Percentiles rank a stretch among this genome's conserved stretches.
Conservation (phyloP, 495 filamentous ascomycete species). For the Trichoderma asperelloides region DNA sequence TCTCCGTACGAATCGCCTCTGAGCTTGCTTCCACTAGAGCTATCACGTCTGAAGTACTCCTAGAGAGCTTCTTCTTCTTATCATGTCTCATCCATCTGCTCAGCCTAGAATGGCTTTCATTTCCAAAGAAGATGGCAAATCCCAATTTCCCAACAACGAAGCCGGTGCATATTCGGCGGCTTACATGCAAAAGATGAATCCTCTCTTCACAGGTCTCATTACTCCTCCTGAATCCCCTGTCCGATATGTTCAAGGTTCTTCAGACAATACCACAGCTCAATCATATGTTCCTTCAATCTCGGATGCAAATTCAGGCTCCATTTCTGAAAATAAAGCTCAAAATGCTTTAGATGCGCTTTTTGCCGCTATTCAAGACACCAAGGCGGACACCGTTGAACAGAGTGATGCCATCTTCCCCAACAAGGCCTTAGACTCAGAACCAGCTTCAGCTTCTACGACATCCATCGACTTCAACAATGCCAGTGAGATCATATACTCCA, state of each 20-base stretch:
- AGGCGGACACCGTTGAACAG: not conserved
- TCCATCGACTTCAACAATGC: not conserved
- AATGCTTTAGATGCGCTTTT: not conserved
- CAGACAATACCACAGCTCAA: not conserved
- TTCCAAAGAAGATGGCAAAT: not conserved
- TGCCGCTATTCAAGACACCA: not conserved
- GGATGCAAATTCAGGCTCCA: not conserved
- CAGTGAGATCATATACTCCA: constrained; percentile 1
- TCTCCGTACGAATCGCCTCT: not conserved
- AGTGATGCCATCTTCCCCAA: not conserved
- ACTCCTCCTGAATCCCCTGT: not conserved
- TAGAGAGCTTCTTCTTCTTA: not conserved
- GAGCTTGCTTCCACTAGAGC: not conserved
- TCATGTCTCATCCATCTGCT: not conserved
- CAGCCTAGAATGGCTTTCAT: not conserved
- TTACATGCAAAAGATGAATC: constrained; percentile 1
- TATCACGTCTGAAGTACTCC: not conserved
- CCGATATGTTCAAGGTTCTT: not conserved
- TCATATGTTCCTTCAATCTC: not conserved
- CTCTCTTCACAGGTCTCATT: not conserved
- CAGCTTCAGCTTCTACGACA: not conserved
- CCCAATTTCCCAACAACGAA: not conserved
- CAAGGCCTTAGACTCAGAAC: not conserved
- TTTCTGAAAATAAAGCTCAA: not conserved
- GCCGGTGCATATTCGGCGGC: not conserved